Evolutionary conservation across 2,329 filamentous ascomycete species (phyloP), one percentile per base, ranked within the genome.

Genomic region (Lachnellula willkommii): DNA sequence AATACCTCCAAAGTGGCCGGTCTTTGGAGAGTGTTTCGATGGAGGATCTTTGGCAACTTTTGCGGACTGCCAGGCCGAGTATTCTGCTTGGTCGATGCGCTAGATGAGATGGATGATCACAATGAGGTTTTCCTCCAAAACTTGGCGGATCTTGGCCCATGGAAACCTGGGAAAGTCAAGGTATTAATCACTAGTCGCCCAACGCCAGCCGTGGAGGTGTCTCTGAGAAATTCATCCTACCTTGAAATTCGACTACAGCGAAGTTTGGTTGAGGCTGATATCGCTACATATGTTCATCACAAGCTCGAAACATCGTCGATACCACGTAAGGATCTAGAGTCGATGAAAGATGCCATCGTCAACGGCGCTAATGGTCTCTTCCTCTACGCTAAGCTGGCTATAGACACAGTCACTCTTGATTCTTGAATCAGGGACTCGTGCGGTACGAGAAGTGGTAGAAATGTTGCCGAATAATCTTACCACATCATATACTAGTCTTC

Each of bases 11-110:
- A 15, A 45, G 54, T 3, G 47, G 49, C 4, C 54, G 43, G 20
- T 49, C 32, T 22, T 35, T 68, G 28, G 59, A 60, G 15, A 56
- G 46, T 22, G 40, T 62, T n/a, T 50, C 60, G 9, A 46, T 52
- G 9, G 52, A 56, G 14, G 55, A 68, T 20, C 58, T 75, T 2
- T 74, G 70, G 70, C 54, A 61, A 7, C 49, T 68, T 35, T 57
- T 74, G 4, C 52, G 61, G 3, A 59, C 47, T 67, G 5, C 58
- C 58, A 3, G 22, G 22, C 22, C 45, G 56, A 45, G 72, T 69
- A 0, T 78, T 73, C 51, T 74, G 77, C 5, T 74, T 79, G 52
- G 75, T 79, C 58, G 77, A 79, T 70, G 77, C 72, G 50, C 73
- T 79, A 2, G 77, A 79, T 56, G 76, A 79, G 61, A 77, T 79